These are phyloP conservation scores for Fusarium caatingaense DNA, from an alignment of 2,329 filamentous ascomycete species.

Conservation along the genomic window DNA sequence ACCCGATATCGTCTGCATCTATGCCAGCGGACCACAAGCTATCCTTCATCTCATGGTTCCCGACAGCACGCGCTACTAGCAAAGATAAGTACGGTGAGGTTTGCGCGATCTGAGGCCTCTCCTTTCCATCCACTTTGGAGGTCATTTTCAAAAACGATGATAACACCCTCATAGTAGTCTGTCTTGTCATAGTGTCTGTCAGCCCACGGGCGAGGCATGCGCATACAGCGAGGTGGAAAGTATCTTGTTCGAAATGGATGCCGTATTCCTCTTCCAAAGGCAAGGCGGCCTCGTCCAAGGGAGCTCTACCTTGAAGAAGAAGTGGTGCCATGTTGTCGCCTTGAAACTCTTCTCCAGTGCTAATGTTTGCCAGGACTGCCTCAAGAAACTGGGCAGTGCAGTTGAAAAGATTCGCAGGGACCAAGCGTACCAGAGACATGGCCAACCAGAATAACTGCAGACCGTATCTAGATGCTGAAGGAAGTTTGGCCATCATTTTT, in stretches of 20 bases:
- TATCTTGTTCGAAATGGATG: slow-evolving; percentile 71
- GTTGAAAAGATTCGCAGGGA: slow-evolving; percentile 72
- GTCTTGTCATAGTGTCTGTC: slow-evolving; percentile 70
- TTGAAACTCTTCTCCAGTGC: slow-evolving; percentile 68
- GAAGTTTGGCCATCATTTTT: slow-evolving; percentile 77
- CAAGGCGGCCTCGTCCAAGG: slow-evolving; percentile 71
- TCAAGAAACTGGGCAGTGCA: slow-evolving; percentile 74
- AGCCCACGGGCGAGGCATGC: slow-evolving; percentile 73
- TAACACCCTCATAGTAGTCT: slow-evolving; percentile 69
- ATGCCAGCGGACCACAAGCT: slow-evolving; percentile 71
- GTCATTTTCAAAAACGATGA: slow-evolving; percentile 66
- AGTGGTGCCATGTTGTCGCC: slow-evolving; percentile 69
- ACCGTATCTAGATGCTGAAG: slow-evolving; percentile 74
- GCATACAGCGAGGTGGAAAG: slow-evolving; percentile 75
- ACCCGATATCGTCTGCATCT: slow-evolving; percentile 53
- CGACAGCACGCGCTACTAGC: slow-evolving; percentile 67
- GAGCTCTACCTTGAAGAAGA: slow-evolving; percentile 69
- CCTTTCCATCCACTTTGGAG: slow-evolving; percentile 33
- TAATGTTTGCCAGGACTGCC: slow-evolving; percentile 72
- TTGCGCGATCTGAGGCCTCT: slow-evolving; percentile 34
- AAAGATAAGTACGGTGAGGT: slow-evolving; percentile 70
- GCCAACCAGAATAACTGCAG: slow-evolving; percentile 78
- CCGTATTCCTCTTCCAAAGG: slow-evolving; percentile 74
- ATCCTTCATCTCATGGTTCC: slow-evolving; percentile 70
- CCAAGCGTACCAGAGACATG: slow-evolving; percentile 72